These are phyloP conservation scores for Sugiyamaella boreocaroliniensis DNA, from an alignment of 805 yeast species.

Conservation along the genomic window DNA sequence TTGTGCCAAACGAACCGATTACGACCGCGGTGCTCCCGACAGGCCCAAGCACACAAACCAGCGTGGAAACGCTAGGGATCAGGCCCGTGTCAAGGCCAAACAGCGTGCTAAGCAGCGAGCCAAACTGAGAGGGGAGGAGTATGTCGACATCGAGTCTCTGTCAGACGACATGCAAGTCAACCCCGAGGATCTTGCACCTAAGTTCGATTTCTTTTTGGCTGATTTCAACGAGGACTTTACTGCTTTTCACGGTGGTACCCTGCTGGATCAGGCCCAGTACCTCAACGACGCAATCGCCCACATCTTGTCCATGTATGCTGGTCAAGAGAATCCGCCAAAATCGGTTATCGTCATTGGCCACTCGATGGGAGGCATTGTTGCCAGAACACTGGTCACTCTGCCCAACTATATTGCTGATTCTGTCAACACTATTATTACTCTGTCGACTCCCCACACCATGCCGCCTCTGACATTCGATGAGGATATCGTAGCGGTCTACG, in stretches of 20 bases:
- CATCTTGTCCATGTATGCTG: constrained; percentile 58
- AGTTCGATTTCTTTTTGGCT: constrained; percentile 74
- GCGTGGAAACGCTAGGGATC: neutral
- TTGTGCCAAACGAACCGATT: constrained; percentile 45
- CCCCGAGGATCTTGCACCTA: neutral
- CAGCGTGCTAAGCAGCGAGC: neutral
- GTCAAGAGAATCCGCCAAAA: constrained; percentile 34
- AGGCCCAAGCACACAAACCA: constrained; percentile 24
- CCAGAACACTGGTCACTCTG: constrained; percentile 71
- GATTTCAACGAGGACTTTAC: constrained; percentile 93
- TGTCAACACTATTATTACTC: constrained; percentile 71
- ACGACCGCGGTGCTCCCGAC: constrained; percentile 19
- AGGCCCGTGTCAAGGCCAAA: neutral
- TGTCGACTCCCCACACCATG: constrained; percentile 84
- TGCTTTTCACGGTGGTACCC: constrained; percentile 89
- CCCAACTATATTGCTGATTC: constrained; percentile 65
- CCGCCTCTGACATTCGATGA: constrained; percentile 92
- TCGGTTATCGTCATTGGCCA: constrained; percentile 81
- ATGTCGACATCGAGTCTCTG: neutral
- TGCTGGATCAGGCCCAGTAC: constrained; percentile 89
- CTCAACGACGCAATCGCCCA: constrained; percentile 76
- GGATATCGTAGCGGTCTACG: constrained; percentile 65
- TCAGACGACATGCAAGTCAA: neutral
- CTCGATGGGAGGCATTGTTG: constrained; percentile 95
- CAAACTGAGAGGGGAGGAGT: neutral